Conservation (phyloP, 2,329 filamentous ascomycete genomes). For the Hymenoscyphus repandus region DNA sequence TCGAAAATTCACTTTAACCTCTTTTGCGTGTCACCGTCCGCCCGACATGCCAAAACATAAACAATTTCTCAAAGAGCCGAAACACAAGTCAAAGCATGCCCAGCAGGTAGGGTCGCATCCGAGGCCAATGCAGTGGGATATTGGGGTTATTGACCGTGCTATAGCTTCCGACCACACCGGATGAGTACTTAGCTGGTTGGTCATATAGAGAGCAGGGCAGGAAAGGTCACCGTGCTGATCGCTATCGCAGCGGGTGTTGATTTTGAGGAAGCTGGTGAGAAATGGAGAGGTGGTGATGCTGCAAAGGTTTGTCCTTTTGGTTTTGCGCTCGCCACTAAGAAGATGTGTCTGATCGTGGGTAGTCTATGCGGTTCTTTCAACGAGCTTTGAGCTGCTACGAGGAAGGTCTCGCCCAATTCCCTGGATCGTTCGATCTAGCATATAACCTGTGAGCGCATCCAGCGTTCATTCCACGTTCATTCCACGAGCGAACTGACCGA, state of each 20-base stretch:
- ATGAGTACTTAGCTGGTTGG: slow-evolving; percentile 61
- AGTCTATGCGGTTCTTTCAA: slow-evolving; percentile 47
- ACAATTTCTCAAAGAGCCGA: slow-evolving; percentile 35
- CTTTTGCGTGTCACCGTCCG: neutral
- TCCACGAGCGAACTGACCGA: slow-evolving; percentile 6
- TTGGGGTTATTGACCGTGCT: neutral
- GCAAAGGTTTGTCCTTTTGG: slow-evolving; percentile 40
- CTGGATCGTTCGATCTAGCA: slow-evolving; percentile 61
- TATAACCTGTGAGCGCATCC: slow-evolving; percentile 60
- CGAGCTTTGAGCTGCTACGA: slow-evolving; percentile 63
- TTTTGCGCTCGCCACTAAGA: slow-evolving; percentile 1
- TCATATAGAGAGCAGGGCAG: neutral
- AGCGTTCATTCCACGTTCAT: too few relatives aligned
- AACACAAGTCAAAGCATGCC: slow-evolving; percentile 34
- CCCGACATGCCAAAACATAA: slow-evolving; percentile 28
- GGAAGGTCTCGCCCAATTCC: slow-evolving; percentile 55
- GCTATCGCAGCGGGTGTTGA: slow-evolving; percentile 52
- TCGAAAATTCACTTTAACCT: neutral
- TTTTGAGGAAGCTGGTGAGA: slow-evolving; percentile 66
- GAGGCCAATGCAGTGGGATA: neutral
- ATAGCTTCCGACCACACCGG: slow-evolving; percentile 53
- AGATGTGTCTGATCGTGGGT: slow-evolving; percentile 2
- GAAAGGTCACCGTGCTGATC: slow-evolving; percentile 13
- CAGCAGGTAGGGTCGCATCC: slow-evolving; percentile 17
- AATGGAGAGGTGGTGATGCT: slow-evolving; percentile 68